phyloP scores from a whole-genome alignment of 495 filamentous ascomycete species.

The Penicillium paxilli region DNA sequence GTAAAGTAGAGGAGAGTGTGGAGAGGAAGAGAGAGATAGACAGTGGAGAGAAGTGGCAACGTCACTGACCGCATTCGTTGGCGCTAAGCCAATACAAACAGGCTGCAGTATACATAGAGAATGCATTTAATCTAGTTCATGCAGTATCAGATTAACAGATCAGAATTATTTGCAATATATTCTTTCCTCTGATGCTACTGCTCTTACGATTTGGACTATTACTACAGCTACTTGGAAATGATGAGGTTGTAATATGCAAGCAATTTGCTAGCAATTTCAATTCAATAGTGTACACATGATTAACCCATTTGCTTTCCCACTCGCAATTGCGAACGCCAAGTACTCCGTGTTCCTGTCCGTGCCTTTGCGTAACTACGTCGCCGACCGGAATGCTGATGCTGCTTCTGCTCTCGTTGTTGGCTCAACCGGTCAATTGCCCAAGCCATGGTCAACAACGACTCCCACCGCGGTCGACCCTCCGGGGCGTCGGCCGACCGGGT shows the following conservation, averaged over 20 bases:
- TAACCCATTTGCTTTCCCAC: slow-evolving; percentile 31
- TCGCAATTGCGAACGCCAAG: slow-evolving; percentile 37
- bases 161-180: too few relatives aligned
- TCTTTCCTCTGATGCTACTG: too few relatives aligned
- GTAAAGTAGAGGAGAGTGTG: neutral
- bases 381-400: slow-evolving; percentile 32
- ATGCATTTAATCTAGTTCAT: too few relatives aligned
- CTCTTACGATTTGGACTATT: too few relatives aligned
- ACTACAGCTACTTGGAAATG: too few relatives aligned
- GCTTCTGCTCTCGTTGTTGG: slow-evolving; percentile 32
- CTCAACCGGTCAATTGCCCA: slow-evolving; percentile 49
- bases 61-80: neutral
- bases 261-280: too few relatives aligned
- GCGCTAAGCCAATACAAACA: neutral
- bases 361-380: slow-evolving; percentile 37
- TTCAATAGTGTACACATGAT: neutral
- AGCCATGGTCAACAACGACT: slow-evolving; percentile 46
- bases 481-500: slow-evolving; percentile 32
- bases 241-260: too few relatives aligned
- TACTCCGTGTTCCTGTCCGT: slow-evolving; percentile 36
- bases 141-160: too few relatives aligned
- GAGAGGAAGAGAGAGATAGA: neutral
- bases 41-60: neutral
- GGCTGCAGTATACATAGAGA: neutral
- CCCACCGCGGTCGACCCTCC: slow-evolving; percentile 41